Base-by-base conservation (phyloP, 345 rosid species). In the Heritiera littoralis region DNA sequence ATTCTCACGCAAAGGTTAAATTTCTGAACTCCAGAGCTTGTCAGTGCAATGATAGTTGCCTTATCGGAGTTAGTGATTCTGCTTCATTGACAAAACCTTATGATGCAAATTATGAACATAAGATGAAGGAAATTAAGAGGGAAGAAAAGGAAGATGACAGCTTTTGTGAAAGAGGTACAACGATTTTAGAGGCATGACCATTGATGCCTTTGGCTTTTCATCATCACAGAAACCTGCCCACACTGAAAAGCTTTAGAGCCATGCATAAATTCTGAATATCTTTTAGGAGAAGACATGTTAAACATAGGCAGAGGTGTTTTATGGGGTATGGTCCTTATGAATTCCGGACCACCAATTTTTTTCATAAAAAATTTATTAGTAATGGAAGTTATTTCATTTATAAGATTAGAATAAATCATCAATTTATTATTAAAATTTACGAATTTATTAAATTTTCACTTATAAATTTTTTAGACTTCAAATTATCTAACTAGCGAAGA, bases 131-230 rank as follows among this genome's bases (percentile, higher is more conserved):
- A 51, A 64, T 8, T 35, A 0, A 13, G 43, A n/a, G 43, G 55
- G 55, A 12, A 64, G 70, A 58, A 30, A 13, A 69, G 38, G 38
- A 28, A 32, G 30, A 48, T 14, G 41, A 71, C 46, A 79, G 78
- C 80, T 68, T 74, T 75, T 32, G 77, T 56, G 78, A 76, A 66
- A 66, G 51, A 65, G 77, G 83, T 76, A 77, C 85, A 79, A 72
- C 76, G 75, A 80, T 72, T 76, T 67, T 43, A 66, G 78, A 65
- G 64, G 70, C 82, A 56, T 55, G 51, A 76, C 18, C 55, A 40
- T 66, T 59, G 38, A 55, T 52, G 69, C 65, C 81, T 66, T 56
- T 66, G 69, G 55, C 81, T 66, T 56, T 66, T 73, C 69, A 74
- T 68, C 66, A 78, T 78, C 66, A 17, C 60, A 8, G 17, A 52